Base-by-base conservation (phyloP, 371 early-diverging fungal genomes). In the Rhizopus sp. region DNA sequence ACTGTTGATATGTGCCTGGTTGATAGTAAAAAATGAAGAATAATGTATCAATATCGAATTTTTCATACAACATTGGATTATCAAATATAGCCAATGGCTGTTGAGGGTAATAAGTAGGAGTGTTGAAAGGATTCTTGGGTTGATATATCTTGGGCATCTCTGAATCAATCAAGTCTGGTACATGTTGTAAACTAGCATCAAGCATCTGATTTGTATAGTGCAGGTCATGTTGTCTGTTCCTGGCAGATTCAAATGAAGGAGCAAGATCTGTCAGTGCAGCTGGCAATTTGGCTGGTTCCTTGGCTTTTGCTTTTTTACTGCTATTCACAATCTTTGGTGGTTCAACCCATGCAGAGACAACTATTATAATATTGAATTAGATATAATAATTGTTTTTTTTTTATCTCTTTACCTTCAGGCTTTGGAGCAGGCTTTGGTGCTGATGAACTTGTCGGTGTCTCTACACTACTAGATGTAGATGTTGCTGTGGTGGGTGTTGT, bases 21-120 rank as follows among this genome's bases (percentile, higher is more conserved):
- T 92, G 95, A 75, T 92, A 96, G 77, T 99, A 99, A 75, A 99
- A 99, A 59, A 98, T 95, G 74, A 93, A 99, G 73, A 99, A 99
- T 42, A 99, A 83, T 29, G 98, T 95, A 70, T 99, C 99, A 63
- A 93, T 84, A 53, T 97, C 97, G 60, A 99, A 89, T 66, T 92
- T 94, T 58, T 97, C 90, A 64, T 89, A 95, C 57, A 93, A 76
- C 16, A 80, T 82, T 1, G 95, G 90, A 56, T 88, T 87, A 44
- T 90, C 94, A 68, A 95, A 89, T 23, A 91, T 76, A 12, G 88
- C 78, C 41, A 88, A 74, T n/a, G 93, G 91, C 38, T 83, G 85
- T 57, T 93, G 93, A 47, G 97, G 98, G 68, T 95, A 97, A 69
- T 95, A 96, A 35, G 70, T 74, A 8, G 98, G 96, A 6, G 90